Base-by-base conservation (phyloP, 495 filamentous ascomycete species). In the Xylaria telfairii region DNA sequence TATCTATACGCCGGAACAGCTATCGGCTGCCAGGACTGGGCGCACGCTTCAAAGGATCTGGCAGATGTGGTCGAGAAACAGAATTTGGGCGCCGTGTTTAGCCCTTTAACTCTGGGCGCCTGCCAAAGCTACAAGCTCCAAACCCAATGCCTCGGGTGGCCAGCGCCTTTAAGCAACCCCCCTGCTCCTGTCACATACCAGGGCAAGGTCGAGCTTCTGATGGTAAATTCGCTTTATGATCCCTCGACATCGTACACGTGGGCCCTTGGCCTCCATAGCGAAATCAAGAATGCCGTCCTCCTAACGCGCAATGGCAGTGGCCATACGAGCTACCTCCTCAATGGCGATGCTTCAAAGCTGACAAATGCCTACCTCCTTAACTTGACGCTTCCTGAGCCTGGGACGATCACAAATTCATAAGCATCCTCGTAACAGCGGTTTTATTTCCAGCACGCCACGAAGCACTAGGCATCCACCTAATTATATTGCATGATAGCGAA, bases 111-210 rank as follows among this genome's bases (percentile, higher is more conserved):
- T 6, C 44, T 66, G 5, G 79, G 77, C 65, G 64, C 69, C 8
- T 70, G 71, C 57, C 75, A 82, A 65, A 72, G 69, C 49, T 80
- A 74, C 69, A 72, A 72, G 32, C 62, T 77, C 49, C 71, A 74
- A 69, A 74, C 74, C 3, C 65, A 72, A 5, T 84, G 82, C 65
- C 74, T 82, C 66, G 79, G 79, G 1, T 84, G 82, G 82, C 79
- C 81, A 2, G 74, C 78, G 1, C 72, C 78, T n/a, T 12, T 80
- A 34, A 53, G 65, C 37, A 81, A 82, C 68, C 76, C 74, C 49
- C 76, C 74, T 13, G 64, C 61, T 44, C 74, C 71, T 46, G 46
- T 82, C 10, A 24, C 19, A 3, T 78, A 78, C 65, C 60, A 66
- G 49, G 74, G 76, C 51, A 9, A 56, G 5, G 63, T 68, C 0